Evolutionary conservation across 306 rosid genomes (phyloP).

Genomic region (Glycine tomentella): DNA sequence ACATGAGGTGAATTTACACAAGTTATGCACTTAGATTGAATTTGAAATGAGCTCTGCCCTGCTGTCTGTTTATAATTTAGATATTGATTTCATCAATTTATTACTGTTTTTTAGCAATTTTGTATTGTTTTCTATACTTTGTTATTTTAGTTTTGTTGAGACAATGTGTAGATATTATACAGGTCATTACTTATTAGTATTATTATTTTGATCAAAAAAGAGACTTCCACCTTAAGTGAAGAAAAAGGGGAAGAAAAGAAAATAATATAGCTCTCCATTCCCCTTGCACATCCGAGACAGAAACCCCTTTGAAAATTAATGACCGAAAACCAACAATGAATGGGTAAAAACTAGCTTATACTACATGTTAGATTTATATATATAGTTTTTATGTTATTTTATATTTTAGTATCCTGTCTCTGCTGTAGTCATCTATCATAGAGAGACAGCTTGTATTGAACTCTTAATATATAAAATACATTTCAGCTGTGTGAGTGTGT

Average conservation of each 20-base stretch:
- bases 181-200: not conserved
- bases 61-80: constrained; percentile 3
- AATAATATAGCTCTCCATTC: not conserved
- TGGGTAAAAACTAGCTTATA: too few species aligned
- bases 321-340: too few species aligned
- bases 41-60: constrained; percentile 8
- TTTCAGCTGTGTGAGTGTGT: too few species aligned
- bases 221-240: not conserved
- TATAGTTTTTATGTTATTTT: too few species aligned
- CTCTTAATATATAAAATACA: too few species aligned
- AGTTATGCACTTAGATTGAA: constrained; percentile 4
- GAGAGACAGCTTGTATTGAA: too few species aligned
- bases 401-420: too few species aligned
- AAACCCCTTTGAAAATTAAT: too few species aligned
- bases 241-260: constrained; percentile 6
- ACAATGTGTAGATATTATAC: not conserved
- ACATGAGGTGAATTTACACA: constrained; percentile 10
- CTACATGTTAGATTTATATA: too few species aligned
- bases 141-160: constrained; percentile 11
- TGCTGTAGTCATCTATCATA: too few species aligned
- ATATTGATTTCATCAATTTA: constrained; percentile 6
- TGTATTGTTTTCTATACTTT: constrained; percentile 16
- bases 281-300: too few species aligned
- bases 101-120: not conserved
- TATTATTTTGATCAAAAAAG: not conserved